Evolutionary conservation across 1,139 yeast species (phyloP), one percentile per base, ranked within the genome.

Genomic region (Nakaseomyces nivariensis): DNA sequence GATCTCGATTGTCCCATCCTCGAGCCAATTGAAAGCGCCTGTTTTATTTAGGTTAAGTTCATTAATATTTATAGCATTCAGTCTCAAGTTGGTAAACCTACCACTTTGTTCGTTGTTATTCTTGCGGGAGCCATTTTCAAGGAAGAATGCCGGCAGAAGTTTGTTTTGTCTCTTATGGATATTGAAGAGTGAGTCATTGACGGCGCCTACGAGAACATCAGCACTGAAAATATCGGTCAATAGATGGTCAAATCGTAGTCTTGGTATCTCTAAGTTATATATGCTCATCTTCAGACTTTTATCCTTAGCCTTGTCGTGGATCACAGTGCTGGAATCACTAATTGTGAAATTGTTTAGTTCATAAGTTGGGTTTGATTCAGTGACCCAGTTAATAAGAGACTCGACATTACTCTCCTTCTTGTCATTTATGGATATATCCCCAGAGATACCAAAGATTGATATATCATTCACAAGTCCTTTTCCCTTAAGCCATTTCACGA

Each of bases 131-230:
- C 38, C 38, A 36, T 36, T 36, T 10, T 36, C 44, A 8, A 17
- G 25, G 43, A 31, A 25, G 27, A 13, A 36, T 4, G 42, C 41
- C 6, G 46, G 43, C 0, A 76, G 74, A 49, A 70, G 58, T 51
- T 71, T 71, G 52, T 74, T 73, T 54, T 77, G 81, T 52, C 79
- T 69, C 56, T 82, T 82, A 58, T 84, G 92, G 25, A 85, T 75
- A 1, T 88, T 82, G 67, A 84, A 84, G 69, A 85, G 72, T 0
- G 92, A 79, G 52, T 83, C 83, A 59, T 84, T 83, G 11, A 84
- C 72, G 1, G 89, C 78, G 0, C 94, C 94, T 17, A 84, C 79
- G 31, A 82, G 81, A 49, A 82, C 79, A 52, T 74, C 74, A 13
- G 89, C 86, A 61, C 81, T 81, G 67, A 85, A 76, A 51, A 84